These are phyloP conservation scores for Solanum bulbocastanum DNA, from an alignment of 257 asterid genomes.

Conservation along the genomic window DNA sequence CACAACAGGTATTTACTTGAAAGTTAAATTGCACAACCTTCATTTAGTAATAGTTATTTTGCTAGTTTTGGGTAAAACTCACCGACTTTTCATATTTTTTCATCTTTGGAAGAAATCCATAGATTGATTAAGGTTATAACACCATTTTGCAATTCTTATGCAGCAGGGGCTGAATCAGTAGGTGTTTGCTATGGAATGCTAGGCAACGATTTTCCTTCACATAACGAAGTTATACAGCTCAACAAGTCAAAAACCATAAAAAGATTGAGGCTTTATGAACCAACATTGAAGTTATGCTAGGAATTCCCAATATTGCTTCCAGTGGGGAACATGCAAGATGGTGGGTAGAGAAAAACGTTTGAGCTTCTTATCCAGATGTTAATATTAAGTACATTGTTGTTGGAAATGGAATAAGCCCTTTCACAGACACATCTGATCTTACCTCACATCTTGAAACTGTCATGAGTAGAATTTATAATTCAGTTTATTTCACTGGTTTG, in stretches of 20 bases:
- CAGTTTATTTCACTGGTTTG: not conserved
- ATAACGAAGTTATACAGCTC: not conserved
- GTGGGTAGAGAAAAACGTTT: not conserved
- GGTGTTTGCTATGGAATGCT: not conserved
- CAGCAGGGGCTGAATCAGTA: not conserved
- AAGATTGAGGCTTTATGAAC: not conserved
- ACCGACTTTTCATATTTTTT: not conserved
- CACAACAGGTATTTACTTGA: not conserved
- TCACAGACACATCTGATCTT: not conserved
- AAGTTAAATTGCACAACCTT: not conserved
- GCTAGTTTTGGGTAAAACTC: too few relatives aligned
- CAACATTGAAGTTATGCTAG: not conserved
- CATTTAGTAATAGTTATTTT: too few relatives aligned
- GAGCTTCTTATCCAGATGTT: not conserved
- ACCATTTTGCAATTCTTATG: not conserved
- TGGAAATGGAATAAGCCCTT: constrained; percentile 28
- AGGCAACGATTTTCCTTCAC: not conserved
- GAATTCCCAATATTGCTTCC: not conserved
- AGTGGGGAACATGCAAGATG: not conserved
- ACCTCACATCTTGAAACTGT: not conserved
- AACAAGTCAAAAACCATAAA: not conserved
- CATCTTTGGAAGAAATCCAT: not conserved
- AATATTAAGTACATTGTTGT: constrained; percentile 16
- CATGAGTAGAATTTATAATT: not conserved
- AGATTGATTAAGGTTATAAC: not conserved